Base-by-base conservation (phyloP, 2,329 filamentous ascomycete species). In the Exophiala sp. region DNA sequence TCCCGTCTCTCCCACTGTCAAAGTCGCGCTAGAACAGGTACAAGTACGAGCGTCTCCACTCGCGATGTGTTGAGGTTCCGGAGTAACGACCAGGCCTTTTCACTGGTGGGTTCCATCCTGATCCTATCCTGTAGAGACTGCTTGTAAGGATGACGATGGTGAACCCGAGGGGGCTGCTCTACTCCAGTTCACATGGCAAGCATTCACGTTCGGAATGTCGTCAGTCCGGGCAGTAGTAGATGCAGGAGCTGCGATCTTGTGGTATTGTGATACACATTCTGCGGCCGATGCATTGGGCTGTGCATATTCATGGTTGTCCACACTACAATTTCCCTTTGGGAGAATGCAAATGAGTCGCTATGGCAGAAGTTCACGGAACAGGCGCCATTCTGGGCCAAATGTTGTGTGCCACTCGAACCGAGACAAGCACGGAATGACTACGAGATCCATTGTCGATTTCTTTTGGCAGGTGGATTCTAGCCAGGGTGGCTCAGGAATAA, bases 1-100 rank as follows among this genome's bases (percentile, higher is more conserved):
- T 45, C 35, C 49, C 50, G 47, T 45, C 33, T 36, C 47, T 56
- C 47, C 57, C 57, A 59, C 56, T 41, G 24, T 42, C 21, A 49
- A 46, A 53, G 21, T 48, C 46, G 39, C 52, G 47, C 56, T 59
- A 59, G 56, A 55, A 59, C 52, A 55, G 50, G 52, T 52, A 58
- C 48, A 33, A 43, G 39, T 47, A 44, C 45, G 45, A 48, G 33
- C 9, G 12, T 12, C 40, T 52, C 47, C 45, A 52, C 51, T 47
- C 52, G 20, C 41, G 20, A 41, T 41, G 39, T 38, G 35, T 38
- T 38, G 40, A 20, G 10, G 10, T 42, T 18, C 14, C 40, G 12
- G 14, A 42, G n/a, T n/a, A 6, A 39, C 12, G 21, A 42, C 18
- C 12, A 42, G 12, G 35, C 11, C 35, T 16, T 12, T 38, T 38